Evolutionary conservation across 768 basidiomycete species (phyloP).

Genomic region (Boletus tylopilopsis): DNA sequence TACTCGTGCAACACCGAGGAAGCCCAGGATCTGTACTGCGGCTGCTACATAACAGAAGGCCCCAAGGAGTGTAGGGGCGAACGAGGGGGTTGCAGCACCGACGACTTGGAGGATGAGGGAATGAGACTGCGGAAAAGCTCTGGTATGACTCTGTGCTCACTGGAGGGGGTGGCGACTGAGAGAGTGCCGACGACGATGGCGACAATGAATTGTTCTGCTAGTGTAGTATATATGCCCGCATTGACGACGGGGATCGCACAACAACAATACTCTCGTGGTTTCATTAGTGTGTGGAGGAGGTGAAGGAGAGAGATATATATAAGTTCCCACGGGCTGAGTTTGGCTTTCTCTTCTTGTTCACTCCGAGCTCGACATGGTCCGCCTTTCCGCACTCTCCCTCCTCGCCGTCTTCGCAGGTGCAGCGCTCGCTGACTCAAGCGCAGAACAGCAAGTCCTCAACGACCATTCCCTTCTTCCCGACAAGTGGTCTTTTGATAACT

Average conservation of each 20-base stretch:
- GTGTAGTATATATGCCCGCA: constrained; percentile 78
- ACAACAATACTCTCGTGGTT: constrained; percentile 85
- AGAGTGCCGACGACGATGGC: constrained; percentile 68
- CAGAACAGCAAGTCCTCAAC: constrained; percentile 31
- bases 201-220: constrained; percentile 72
- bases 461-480: constrained; percentile 35
- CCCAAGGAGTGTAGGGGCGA: constrained; percentile 70
- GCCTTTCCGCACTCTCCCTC: constrained; percentile 23
- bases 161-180: constrained; percentile 72
- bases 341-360: constrained; percentile 20
- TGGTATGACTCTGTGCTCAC: constrained; percentile 40
- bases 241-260: constrained; percentile 91
- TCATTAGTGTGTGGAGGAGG: constrained; percentile 40
- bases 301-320: background rate
- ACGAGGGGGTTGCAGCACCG: constrained; percentile 78
- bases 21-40: constrained; percentile 75
- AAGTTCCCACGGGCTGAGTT: constrained; percentile 19
- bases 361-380: constrained; percentile 25
- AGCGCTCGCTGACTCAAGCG: constrained; percentile 20
- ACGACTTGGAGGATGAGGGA: constrained; percentile 55
- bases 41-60: constrained; percentile 74
- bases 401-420: constrained; percentile 26
- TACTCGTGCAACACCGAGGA: constrained; percentile 80
- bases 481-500: constrained; percentile 66
- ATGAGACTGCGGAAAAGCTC: constrained; percentile 7